Base-by-base conservation (phyloP, 1,139 yeast species). In the Saccharomyces hybrid region DNA sequence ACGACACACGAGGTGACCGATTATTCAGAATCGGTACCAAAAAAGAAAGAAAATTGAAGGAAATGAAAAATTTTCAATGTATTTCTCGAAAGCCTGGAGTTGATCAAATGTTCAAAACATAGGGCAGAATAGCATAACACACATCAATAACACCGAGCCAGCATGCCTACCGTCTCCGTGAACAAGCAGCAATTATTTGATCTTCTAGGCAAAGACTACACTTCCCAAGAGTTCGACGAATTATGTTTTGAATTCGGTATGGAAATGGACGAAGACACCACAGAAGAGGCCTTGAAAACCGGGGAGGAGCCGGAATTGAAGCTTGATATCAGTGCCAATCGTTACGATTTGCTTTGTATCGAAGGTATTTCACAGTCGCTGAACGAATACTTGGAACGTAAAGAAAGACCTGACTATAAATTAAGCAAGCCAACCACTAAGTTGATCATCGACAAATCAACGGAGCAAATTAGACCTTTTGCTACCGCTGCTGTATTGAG, bases 331-430 rank as follows among this genome's bases (percentile, higher is more conserved):
- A 98, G 97, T 55, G 99, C 99, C 60, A 95, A 95, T 75, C 83
- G 99, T 76, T 95, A 93, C 69, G 99, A 93, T 71, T 84, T 95
- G 93, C 83, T 95, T 63, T 95, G 99, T 77, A 86, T 90, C 61
- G 99, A 95, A 74, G 99, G 99, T 68, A 91, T 95, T 72, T 89
- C 97, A 0, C 95, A 90, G 69, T 95, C 98, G 0, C 78, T 95
- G 69, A 90, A 90, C 68, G 95, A 90, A 70, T 95, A 88, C 70
- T 78, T 91, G 65, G 96, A 95, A 42, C 81, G 81, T 59, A 69
- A 73, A 11, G 70, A 75, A 54, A 76, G 86, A 47, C 97, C 99
- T 52, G 72, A 74, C 34, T 93, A 80, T 77, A 81, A 75, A 56
- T 76, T 87, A 57, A 75, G 78, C 38, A 74, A 75, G 54, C 93